Conservation (phyloP, 352 stramenopile genomes). For the Phytophthora brassicae region DNA sequence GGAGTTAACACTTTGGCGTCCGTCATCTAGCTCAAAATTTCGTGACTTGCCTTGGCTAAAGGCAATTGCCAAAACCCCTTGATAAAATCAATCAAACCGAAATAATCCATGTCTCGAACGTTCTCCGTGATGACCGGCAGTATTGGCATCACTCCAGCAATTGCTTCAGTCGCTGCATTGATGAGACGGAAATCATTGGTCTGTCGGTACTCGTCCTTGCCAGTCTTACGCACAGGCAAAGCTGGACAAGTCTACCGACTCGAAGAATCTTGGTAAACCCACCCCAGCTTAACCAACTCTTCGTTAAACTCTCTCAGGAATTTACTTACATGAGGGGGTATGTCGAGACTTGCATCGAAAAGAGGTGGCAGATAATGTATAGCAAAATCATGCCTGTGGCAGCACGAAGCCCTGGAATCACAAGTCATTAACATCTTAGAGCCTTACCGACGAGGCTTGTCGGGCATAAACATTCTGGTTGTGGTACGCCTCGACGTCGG, state of each 20-base stretch:
- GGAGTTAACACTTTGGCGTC: constrained; percentile 10
- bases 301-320: constrained; percentile 12
- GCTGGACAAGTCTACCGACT: constrained; percentile 18
- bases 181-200: constrained; percentile 19
- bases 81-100: constrained; percentile 21
- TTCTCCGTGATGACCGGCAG: constrained; percentile 5
- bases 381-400: constrained; percentile 7
- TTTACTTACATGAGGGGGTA: neutral
- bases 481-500: constrained; percentile 27
- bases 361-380: no score
- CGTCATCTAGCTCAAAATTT: constrained; percentile 28
- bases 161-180: neutral
- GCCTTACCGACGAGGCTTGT: neutral
- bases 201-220: constrained; percentile 17
- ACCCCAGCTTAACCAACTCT: neutral
- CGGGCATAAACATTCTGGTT: constrained; percentile 33
- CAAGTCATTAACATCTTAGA: constrained; percentile 21
- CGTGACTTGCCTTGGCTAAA: neutral
- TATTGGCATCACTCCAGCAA: constrained; percentile 17
- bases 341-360: constrained; percentile 2
- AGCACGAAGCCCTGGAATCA: constrained; percentile 7
- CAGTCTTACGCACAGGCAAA: constrained; percentile 14
- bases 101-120: neutral
- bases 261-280: neutral
- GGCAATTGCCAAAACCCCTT: constrained; percentile 5